Percentiles rank a stretch among this genome's conserved stretches.
phyloP scores from a whole-genome alignment of 2,329 filamentous ascomycete genomes.

The Apiospora aurea region DNA sequence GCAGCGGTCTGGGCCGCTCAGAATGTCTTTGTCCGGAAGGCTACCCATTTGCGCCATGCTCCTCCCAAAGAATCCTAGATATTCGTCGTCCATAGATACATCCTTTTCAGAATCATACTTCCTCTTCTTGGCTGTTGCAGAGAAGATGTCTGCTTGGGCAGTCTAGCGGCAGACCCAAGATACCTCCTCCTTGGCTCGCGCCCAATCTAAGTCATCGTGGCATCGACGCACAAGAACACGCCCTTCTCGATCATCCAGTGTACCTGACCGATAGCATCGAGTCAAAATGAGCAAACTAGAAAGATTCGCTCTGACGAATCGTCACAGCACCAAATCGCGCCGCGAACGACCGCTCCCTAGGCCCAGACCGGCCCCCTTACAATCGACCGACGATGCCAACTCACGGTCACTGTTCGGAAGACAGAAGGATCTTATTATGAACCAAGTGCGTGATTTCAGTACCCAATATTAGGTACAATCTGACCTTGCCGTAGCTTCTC shows the following conservation, averaged over 20 bases:
- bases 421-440: conserved; percentile 39
- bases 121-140: not conserved
- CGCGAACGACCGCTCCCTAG: conserved; percentile 33
- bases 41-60: not conserved
- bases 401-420: conserved; percentile 34
- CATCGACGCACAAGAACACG: not conserved
- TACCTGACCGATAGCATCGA: not conserved
- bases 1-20: conserved; percentile 13
- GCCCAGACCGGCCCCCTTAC: conserved; percentile 31
- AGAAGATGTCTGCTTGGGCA: not conserved
- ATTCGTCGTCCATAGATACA: not conserved
- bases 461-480: not conserved
- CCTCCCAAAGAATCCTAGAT: conserved; percentile 5
- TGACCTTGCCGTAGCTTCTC: not conserved
- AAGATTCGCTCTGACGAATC: conserved; percentile 14
- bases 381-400: conserved; percentile 34
- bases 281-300: conserved; percentile 6
- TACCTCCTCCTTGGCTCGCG: not conserved
- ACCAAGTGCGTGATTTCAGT: conserved; percentile 33
- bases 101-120: not conserved
- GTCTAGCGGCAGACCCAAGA: not conserved
- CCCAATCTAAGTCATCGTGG: not conserved
- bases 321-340: conserved; percentile 32
- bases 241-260: not conserved
- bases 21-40: not conserved